Evolutionary conservation across 2,329 filamentous ascomycete genomes (phyloP).

Genomic region (Huntiella savannae): DNA sequence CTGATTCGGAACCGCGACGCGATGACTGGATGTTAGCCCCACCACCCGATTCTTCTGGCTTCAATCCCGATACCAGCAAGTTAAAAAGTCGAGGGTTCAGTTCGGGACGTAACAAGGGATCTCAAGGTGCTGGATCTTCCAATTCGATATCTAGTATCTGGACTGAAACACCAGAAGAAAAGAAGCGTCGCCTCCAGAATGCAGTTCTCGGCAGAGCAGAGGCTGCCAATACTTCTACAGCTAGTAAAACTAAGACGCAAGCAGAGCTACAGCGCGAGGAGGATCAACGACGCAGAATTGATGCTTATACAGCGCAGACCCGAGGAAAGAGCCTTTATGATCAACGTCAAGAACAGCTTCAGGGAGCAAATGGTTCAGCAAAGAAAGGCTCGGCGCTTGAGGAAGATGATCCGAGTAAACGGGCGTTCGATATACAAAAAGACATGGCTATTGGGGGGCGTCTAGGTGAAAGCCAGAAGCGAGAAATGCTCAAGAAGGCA

Average conservation of each 20-base stretch:
- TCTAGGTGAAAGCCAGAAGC: conserved; percentile 53
- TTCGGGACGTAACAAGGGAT: conserved; percentile 30
- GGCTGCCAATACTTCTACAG: conserved; percentile 17
- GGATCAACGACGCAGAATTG: conserved; percentile 29
- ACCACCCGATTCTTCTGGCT: conserved; percentile 33
- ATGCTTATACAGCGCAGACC: conserved; percentile 31
- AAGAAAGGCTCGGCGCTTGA: conserved; percentile 28
- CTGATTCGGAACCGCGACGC: conserved; percentile 30
- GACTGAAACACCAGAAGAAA: conserved; percentile 84
- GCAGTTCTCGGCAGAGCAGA: conserved; percentile 57
- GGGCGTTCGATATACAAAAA: conserved; percentile 81
- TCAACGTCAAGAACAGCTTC: conserved; percentile 26
- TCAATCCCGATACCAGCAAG: conserved; percentile 62
- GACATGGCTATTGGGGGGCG: conserved; percentile 66
- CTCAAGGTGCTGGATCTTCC: conserved; percentile 13
- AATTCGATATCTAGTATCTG: conserved; percentile 48
- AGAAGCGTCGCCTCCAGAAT: conserved; percentile 59
- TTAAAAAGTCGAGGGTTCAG: conserved; percentile 68
- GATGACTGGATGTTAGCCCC: conserved; percentile 75
- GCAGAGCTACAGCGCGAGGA: conserved; percentile 36
- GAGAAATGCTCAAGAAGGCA: conserved; percentile 61
- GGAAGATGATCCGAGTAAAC: conserved; percentile 78
- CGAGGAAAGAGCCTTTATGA: conserved; percentile 41
- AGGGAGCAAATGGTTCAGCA: conserved; percentile 4
- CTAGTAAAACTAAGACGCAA: conserved; percentile 13